Evolutionary conservation across 441 rosid species (phyloP).

Genomic region (Syzygium malaccense): DNA sequence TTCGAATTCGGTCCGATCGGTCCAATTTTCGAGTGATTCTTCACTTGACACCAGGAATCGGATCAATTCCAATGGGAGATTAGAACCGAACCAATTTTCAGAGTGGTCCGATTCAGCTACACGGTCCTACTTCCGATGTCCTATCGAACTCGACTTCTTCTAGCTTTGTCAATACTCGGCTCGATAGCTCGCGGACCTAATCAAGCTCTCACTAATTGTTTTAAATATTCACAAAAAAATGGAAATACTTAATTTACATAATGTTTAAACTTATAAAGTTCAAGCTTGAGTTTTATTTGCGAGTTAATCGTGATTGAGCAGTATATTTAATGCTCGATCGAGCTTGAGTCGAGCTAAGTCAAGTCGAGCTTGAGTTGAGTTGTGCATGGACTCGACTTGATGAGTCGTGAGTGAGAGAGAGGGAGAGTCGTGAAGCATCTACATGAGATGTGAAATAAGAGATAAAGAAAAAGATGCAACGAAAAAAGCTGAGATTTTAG

Average conservation of each 20-base stretch:
- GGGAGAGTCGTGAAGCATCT: not conserved
- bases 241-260: not conserved
- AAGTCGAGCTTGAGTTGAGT: not conserved
- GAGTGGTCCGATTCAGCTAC: too few species aligned
- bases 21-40: accelerated
- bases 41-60: too few species aligned
- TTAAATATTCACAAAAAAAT: not conserved
- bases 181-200: not conserved
- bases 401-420: not conserved
- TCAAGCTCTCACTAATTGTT: not conserved
- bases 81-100: too few species aligned
- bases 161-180: not conserved
- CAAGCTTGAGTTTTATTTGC: not conserved
- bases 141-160: too few species aligned
- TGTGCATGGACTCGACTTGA: not conserved
- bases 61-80: too few species aligned
- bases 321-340: not conserved
- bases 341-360: not conserved
- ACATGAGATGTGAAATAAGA: too few species aligned
- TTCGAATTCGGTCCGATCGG: accelerated
- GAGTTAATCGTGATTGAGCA: not conserved
- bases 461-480: not conserved
- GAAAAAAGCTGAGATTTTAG: not conserved
- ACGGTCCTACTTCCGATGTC: not conserved
- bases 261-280: not conserved